Conservation (phyloP, 1,284 basidiomycete species). For the Trametes polyzona region DNA sequence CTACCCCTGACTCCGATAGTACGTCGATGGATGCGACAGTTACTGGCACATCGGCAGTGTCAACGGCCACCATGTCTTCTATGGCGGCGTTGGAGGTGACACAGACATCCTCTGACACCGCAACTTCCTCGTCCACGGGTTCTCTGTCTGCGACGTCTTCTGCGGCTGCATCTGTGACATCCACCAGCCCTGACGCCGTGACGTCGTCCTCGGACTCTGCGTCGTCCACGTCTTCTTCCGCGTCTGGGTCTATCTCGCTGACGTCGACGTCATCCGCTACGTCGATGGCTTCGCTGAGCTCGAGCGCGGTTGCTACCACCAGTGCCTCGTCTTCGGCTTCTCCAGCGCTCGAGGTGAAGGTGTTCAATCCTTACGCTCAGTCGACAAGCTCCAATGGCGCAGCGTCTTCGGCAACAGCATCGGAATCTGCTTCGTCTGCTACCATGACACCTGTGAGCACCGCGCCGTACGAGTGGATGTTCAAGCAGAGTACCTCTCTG, state of each 20-base stretch:
- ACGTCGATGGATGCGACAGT: slow-evolving; percentile 14
- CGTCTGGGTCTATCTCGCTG: slow-evolving; percentile 27
- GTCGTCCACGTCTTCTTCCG: slow-evolving; percentile 18
- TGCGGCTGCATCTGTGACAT: not conserved
- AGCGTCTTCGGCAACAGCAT: not conserved
- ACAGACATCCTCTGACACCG: not conserved
- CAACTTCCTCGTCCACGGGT: not conserved
- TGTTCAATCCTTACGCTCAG: slow-evolving; percentile 16
- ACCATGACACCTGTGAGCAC: slow-evolving; percentile 44
- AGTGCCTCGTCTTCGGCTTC: slow-evolving; percentile 20
- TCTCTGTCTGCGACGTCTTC: not conserved
- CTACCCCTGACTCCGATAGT: not conserved
- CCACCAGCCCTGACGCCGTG: not conserved
- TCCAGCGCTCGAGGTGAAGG: slow-evolving; percentile 22
- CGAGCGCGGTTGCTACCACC: slow-evolving; percentile 19
- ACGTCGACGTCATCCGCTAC: not conserved
- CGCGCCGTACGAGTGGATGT: slow-evolving; percentile 48
- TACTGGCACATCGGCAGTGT: slow-evolving; percentile 9
- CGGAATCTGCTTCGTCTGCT: slow-evolving; percentile 14
- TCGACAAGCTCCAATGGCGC: not conserved
- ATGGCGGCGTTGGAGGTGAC: no score
- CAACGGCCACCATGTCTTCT: no score
- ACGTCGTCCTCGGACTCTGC: no score
- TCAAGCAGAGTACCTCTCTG: slow-evolving; percentile 32
- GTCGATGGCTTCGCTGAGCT: slow-evolving; percentile 10